Conservation (phyloP, 2,329 filamentous ascomycete genomes). For the Aquanectria penicillioides region DNA sequence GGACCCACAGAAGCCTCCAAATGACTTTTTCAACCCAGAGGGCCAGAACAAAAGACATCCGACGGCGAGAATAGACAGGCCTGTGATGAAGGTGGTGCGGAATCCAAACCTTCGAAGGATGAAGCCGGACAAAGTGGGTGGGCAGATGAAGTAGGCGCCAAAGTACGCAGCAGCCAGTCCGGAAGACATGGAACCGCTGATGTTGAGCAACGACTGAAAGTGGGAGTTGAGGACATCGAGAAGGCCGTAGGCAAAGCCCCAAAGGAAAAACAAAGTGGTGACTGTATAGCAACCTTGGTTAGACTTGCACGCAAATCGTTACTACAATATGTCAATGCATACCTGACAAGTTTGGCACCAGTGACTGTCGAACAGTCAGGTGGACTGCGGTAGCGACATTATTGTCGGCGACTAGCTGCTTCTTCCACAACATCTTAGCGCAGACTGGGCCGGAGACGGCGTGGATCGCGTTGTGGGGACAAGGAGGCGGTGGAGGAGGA, state of each 20-base stretch:
- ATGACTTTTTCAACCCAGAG: constrained; percentile 62
- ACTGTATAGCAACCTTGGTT: no score
- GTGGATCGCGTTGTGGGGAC: neutral
- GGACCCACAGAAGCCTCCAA: constrained; percentile 68
- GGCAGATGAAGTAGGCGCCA: constrained; percentile 53
- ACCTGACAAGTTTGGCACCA: constrained; percentile 14
- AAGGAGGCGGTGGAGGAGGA: neutral
- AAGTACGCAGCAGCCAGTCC: constrained; percentile 56
- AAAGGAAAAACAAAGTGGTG: constrained; percentile 46
- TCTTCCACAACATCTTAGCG: neutral
- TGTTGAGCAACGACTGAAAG: constrained; percentile 49
- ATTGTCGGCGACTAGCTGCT: constrained; percentile 8
- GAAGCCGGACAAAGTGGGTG: constrained; percentile 52
- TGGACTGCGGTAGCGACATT: constrained; percentile 6
- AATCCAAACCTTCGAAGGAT: constrained; percentile 68
- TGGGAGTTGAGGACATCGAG: constrained; percentile 50
- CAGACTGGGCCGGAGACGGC: no score
- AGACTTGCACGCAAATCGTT: no score
- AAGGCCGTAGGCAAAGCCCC: constrained; percentile 45
- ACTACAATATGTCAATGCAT: no score
- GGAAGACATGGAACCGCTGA: constrained; percentile 46
- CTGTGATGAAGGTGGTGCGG: constrained; percentile 67
- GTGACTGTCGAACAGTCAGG: constrained; percentile 12
- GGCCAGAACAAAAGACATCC: constrained; percentile 70
- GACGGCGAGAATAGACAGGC: constrained; percentile 62